Evolutionary conservation across 148 eudicot species (phyloP), one percentile per base, ranked within the genome.

Genomic region (Cornus suecica): DNA sequence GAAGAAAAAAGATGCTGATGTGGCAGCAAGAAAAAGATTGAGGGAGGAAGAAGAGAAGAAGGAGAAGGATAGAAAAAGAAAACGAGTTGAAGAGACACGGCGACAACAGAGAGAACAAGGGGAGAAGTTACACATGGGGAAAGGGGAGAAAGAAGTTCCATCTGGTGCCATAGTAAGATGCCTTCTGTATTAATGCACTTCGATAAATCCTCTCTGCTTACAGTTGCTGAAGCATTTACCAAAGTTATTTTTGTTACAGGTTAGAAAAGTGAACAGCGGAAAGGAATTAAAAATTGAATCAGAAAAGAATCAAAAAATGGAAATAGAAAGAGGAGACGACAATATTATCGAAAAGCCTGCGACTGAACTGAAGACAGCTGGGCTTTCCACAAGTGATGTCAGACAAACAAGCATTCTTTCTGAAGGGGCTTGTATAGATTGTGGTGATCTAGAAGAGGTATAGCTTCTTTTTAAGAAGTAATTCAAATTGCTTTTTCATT

Each of bases 1-100:
- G 69, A 91, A 83, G 88, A 93, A 81, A 81, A 89, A 86, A 77
- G 94, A 91, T 66, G 94, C 89, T 76, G 91, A 87, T 71, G 77
- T 76, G 65, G 88, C 83, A 74, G 89, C 86, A 42, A 91, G 86
- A 82, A 95, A 93, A 84, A 88, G 97, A 79, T 86, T 80, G 67
- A 91, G 97, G 81, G 97, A 87, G 80, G 97, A 92, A 87, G 97
- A 90, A 77, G 97, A 85, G 73, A 91, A 72, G 82, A 89, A 88
- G 80, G 93, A 87, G 78, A 88, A 75, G 87, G 97, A 91, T 70
- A 88, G 82, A 79, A 92, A 95, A 83, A 85, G 84, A 82, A 84
- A 81, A 85, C 89, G 97, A 69, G 52, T 85, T 73, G 94, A 87
- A 87, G 92, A 80, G 73, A 84, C 89, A 54, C 84, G 86, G 74